Percentiles rank a stretch among this genome's conserved stretches.
phyloP scores from a whole-genome alignment of 1,284 basidiomycete genomes.

The Cryptococcus hybrid region DNA sequence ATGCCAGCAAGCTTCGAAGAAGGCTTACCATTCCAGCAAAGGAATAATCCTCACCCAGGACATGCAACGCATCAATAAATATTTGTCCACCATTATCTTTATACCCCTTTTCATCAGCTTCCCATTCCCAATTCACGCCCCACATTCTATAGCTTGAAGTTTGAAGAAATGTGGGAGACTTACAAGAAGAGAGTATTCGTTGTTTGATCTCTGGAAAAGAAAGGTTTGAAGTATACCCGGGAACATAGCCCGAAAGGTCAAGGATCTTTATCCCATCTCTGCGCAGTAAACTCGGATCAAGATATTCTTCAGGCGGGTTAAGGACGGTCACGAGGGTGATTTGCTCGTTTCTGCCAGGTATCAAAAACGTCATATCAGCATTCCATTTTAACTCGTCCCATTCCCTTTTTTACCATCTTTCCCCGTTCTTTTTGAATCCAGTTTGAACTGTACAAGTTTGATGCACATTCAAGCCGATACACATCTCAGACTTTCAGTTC shows the following conservation, averaged over 20 bases:
- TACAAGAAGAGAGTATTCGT: slow-evolving; percentile 21
- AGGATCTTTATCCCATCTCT: slow-evolving; percentile 7
- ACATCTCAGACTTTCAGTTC: background rate
- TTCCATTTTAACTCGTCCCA: too few species aligned
- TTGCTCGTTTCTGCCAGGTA: slow-evolving; percentile 3
- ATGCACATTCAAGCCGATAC: too few species aligned
- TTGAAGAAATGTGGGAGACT: background rate
- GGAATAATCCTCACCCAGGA: slow-evolving; percentile 40
- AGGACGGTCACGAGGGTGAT: slow-evolving; percentile 18
- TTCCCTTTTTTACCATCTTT: too few species aligned
- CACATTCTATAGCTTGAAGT: too few species aligned
- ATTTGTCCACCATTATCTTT: slow-evolving; percentile 28
- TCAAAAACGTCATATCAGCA: too few species aligned
- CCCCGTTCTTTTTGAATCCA: too few species aligned
- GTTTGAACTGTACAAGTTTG: too few species aligned
- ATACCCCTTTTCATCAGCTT: too few species aligned
- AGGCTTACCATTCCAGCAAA: slow-evolving; percentile 20
- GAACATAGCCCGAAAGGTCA: slow-evolving; percentile 24
- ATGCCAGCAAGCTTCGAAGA: slow-evolving; percentile 24
- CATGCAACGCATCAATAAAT: slow-evolving; percentile 42
- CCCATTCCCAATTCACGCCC: too few species aligned
- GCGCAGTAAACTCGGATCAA: slow-evolving; percentile 3
- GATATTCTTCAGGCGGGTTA: slow-evolving; percentile 13
- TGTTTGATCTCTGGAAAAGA: slow-evolving; percentile 9
- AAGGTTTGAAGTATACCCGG: slow-evolving; percentile 13